These are phyloP conservation scores for Kickxella alabastrina DNA, from an alignment of 192 early-diverging fungal genomes.

Conservation along the genomic window DNA sequence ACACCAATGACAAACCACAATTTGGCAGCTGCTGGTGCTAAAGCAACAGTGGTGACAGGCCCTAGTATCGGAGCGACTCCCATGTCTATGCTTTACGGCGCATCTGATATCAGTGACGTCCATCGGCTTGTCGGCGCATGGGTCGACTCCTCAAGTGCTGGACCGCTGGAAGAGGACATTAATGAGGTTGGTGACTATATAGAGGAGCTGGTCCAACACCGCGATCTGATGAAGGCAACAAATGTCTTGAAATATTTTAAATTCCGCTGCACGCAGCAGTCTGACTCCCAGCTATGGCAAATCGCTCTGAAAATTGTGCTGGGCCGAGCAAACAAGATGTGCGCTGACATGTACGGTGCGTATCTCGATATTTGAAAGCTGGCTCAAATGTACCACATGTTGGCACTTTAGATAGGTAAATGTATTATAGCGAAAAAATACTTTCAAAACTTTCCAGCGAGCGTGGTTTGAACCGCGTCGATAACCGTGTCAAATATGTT, in stretches of 20 bases:
- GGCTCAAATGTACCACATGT: neutral
- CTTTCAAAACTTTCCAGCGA: conserved; percentile 5
- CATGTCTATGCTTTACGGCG: conserved; percentile 13
- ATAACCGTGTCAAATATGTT: conserved; percentile 74
- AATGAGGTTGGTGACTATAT: conserved; percentile 28
- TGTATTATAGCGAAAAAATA: conserved; percentile 3
- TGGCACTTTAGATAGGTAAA: neutral
- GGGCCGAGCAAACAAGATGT: conserved; percentile 10
- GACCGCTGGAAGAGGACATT: conserved; percentile 26
- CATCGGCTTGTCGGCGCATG: conserved; percentile 20
- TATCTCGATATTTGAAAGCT: conserved; percentile 7
- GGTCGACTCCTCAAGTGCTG: conserved; percentile 12
- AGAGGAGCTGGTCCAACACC: conserved; percentile 19
- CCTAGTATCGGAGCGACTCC: too few species aligned
- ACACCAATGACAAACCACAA: neutral
- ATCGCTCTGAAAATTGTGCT: conserved; percentile 7
- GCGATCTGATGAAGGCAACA: conserved; percentile 15
- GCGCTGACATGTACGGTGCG: conserved; percentile 27
- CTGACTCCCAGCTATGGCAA: conserved; percentile 4
- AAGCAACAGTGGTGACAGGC: too few species aligned
- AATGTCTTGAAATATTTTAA: conserved; percentile 11
- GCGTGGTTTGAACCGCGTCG: conserved; percentile 63
- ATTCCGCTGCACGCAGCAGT: conserved; percentile 1
- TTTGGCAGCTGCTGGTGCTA: neutral
- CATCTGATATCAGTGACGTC: conserved; percentile 10